A percentile compares a stretch with the other conserved stretches of the same genome.
Evolutionary conservation across 371 early-diverging fungal genomes (phyloP).

Genomic region (Circinella minor): DNA sequence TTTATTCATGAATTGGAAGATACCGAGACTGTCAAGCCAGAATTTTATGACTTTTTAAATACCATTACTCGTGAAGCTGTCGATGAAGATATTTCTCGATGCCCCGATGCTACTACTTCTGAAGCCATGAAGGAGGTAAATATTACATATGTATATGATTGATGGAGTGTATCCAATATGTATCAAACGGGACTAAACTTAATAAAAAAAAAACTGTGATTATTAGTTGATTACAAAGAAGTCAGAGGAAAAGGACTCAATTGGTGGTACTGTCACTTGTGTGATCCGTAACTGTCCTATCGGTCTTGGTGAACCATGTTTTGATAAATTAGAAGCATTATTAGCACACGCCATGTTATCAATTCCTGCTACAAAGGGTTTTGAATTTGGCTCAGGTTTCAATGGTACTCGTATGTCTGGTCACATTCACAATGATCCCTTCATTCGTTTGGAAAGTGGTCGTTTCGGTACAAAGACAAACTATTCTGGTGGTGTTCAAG

Average conservation of each 20-base stretch:
- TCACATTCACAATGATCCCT: conserved; percentile 93
- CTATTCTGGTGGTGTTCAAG: conserved; percentile 96
- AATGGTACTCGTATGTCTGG: conserved; percentile 88
- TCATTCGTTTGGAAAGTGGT: conserved; percentile 64
- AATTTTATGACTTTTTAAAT: conserved; percentile 69
- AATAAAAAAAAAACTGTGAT: too few species aligned
- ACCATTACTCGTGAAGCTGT: conserved; percentile 71
- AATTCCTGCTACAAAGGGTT: conserved; percentile 97
- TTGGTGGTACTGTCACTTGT: conserved; percentile 97
- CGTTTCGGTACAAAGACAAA: conserved; percentile 87
- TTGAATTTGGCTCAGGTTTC: conserved; percentile 96
- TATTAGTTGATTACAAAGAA: conserved; percentile 71
- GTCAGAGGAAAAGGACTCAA: conserved; percentile 85
- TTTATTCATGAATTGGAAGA: conserved; percentile 60
- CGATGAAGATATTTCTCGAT: conserved; percentile 54
- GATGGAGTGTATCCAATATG: background rate
- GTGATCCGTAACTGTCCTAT: conserved; percentile 92
- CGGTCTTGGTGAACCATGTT: conserved; percentile 98
- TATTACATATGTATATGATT: background rate
- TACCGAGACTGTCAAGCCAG: conserved; percentile 50
- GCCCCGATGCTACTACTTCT: conserved; percentile 49
- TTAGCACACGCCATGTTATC: conserved; percentile 99
- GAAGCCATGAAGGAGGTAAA: conserved; percentile 48
- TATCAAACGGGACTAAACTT: too few species aligned
- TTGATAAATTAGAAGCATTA: conserved; percentile 96